Base-by-base conservation (phyloP, 345 rosid genomes). In the Rhodamnia rubescens region DNA sequence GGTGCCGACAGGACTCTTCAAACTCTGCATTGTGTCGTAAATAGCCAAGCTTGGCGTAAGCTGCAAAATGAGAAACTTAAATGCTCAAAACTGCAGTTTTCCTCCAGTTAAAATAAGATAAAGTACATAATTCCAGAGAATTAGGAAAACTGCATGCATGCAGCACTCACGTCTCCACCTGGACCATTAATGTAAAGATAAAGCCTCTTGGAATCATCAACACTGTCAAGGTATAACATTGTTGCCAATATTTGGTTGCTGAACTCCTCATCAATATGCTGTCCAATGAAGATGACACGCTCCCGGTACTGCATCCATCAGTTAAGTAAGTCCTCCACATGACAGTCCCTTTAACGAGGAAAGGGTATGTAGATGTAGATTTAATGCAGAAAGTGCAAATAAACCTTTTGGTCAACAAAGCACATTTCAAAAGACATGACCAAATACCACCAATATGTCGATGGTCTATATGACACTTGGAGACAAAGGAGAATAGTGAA, bases 191-290 rank as follows among this genome's bases (percentile, higher is more conserved):
- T 83, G 90, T 94, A 95, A 81, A 95, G 85, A 85, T 90, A 93
- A 42, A 95, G 90, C 90, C 90, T 93, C 86, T 92, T 93, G 14
- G 89, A 85, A 87, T 95, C 96, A 86, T 97, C 96, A 56, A 94
- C 84, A 81, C 92, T 93, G 87, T 97, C 99, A 36, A 97, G 98
- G 89, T 97, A 97, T 90, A 97, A 88, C 98, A 97, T 91, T 24
- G 98, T 95, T 42, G 95, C 98, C 93, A 97, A 90, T 87, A 95
- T 90, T 89, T 95, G 94, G 91, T 97, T 95, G 92, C 99, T 94
- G 85, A 92, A 95, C 85, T 95, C 95, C 90, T 95, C 97, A 86
- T 94, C 96, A 14, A 95, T 92, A 84, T 88, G 85, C 89, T 93
- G 94, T 85, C 96, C 98, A 85, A 97, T 92, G 91, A 95, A 95